Evolutionary conservation across 139 green algal genomes (phyloP).

Genomic region (Zygnema circumcarinatum): DNA sequence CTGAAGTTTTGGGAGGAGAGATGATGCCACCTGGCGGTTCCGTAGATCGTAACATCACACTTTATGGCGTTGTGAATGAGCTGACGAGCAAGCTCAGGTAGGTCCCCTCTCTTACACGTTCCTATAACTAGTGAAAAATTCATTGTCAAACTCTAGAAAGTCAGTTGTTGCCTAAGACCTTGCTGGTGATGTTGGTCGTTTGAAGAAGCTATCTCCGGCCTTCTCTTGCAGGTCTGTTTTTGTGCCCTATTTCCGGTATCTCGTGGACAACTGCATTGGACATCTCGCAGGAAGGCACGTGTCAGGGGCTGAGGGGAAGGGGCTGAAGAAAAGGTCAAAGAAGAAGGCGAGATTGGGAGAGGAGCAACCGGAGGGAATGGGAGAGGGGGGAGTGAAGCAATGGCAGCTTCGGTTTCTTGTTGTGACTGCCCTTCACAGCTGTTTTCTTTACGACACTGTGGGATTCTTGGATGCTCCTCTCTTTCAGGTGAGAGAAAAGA

Average conservation of each 20-base stretch:
- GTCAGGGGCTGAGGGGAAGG: neutral
- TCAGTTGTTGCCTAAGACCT: neutral
- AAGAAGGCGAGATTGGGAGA: slow-evolving; percentile 34
- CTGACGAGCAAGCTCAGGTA: slow-evolving; percentile 75
- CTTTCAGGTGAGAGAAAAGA: slow-evolving; percentile 64
- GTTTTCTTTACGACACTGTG: slow-evolving; percentile 81
- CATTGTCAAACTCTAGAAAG: too few relatives aligned
- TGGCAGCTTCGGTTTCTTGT: slow-evolving; percentile 71
- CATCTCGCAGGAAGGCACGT: slow-evolving; percentile 14
- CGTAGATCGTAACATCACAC: slow-evolving; percentile 34
- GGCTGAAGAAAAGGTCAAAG: slow-evolving; percentile 51
- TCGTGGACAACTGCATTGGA: slow-evolving; percentile 36
- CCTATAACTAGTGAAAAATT: neutral
- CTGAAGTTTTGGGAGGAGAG: slow-evolving; percentile 11
- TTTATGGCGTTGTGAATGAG: slow-evolving; percentile 58
- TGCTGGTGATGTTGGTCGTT: neutral
- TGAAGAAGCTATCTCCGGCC: neutral
- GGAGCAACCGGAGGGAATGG: neutral
- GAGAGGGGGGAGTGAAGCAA: neutral
- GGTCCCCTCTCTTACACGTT: neutral
- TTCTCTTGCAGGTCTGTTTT: slow-evolving; percentile 74
- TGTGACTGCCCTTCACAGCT: slow-evolving; percentile 80
- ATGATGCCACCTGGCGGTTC: neutral
- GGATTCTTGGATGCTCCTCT: slow-evolving; percentile 72
- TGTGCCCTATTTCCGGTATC: slow-evolving; percentile 71